These are phyloP conservation scores for Chiua virens DNA, from an alignment of 768 basidiomycete genomes.

Conservation along the genomic window DNA sequence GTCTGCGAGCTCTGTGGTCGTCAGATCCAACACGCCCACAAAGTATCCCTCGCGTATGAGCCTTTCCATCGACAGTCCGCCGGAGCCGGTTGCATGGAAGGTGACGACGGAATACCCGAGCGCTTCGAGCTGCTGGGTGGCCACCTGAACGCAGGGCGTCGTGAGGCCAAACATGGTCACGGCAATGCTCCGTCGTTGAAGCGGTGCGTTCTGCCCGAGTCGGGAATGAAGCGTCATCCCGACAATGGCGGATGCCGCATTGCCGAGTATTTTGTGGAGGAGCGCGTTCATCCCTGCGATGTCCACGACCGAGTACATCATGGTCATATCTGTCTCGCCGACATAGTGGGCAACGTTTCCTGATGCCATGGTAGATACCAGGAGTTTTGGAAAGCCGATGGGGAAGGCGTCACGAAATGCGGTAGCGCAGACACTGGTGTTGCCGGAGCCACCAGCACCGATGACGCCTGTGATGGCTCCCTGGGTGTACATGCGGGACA, in stretches of 20 bases:
- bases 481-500: constrained; percentile 10
- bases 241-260: constrained; percentile 29
- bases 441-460: constrained; percentile 25
- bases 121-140: constrained; percentile 21
- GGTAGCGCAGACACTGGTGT: constrained; percentile 22
- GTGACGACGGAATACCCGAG: constrained; percentile 24
- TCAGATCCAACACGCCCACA: constrained; percentile 29
- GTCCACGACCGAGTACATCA: constrained; percentile 34
- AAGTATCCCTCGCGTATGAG: constrained; percentile 26
- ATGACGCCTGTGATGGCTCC: constrained; percentile 22
- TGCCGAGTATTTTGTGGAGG: constrained; percentile 21
- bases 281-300: constrained; percentile 29
- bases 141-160: constrained; percentile 18
- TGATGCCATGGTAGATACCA: constrained; percentile 33
- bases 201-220: not conserved
- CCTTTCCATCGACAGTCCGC: constrained; percentile 32
- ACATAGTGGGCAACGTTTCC: constrained; percentile 28
- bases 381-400: constrained; percentile 31
- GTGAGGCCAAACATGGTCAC: constrained; percentile 32
- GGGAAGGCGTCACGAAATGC: constrained; percentile 23
- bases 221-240: constrained; percentile 22
- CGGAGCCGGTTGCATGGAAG: constrained; percentile 30
- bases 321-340: constrained; percentile 31
- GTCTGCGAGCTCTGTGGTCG: constrained; percentile 35
- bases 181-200: constrained; percentile 8